phyloP scores from a whole-genome alignment of 169 alveolate genomes.

The Cryptosporidium canis region DNA sequence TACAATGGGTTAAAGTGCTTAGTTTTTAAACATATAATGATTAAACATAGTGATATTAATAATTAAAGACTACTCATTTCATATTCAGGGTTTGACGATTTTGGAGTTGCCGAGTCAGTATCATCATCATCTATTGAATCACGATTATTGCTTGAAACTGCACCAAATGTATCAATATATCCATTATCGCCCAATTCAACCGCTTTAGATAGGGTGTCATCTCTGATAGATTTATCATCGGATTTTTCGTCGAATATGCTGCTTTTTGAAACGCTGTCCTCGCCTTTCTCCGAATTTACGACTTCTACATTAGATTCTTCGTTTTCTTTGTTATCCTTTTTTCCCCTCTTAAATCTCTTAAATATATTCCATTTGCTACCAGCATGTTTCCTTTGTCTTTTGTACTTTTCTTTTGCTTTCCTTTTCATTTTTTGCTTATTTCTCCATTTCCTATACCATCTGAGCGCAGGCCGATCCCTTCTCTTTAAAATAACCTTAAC shows the following conservation, averaged over 20 bases:
- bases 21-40: background rate
- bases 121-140: background rate
- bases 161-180: background rate
- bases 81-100: background rate
- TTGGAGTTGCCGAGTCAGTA: background rate
- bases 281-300: background rate
- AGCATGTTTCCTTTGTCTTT: background rate
- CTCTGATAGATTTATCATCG: background rate
- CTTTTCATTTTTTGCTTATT: background rate
- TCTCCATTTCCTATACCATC: constrained; percentile 1
- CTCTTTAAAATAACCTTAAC: constrained; percentile 39
- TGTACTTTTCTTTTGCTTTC: constrained; percentile 15
- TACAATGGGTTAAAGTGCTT: background rate
- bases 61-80: background rate
- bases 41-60: background rate
- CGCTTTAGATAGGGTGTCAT: background rate
- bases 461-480: background rate
- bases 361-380: background rate
- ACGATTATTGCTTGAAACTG: background rate
- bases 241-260: background rate
- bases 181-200: background rate
- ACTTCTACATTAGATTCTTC: background rate
- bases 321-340: background rate
- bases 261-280: background rate
- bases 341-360: background rate